phyloP scores from a whole-genome alignment of 1,284 basidiomycete genomes.

The Afroboletus lepidellus region DNA sequence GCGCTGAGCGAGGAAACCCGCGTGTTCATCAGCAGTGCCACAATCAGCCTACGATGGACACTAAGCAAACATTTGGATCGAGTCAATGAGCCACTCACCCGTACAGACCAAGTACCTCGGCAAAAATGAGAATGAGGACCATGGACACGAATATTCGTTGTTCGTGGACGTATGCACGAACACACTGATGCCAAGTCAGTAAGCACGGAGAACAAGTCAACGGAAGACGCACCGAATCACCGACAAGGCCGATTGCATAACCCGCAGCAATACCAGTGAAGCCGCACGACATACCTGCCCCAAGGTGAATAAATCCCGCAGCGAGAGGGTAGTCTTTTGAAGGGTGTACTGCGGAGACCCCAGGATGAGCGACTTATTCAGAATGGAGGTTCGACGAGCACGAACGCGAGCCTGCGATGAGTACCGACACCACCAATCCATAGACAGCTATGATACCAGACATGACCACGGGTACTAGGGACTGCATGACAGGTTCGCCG shows the following conservation, averaged over 20 bases:
- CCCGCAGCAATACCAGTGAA: constrained; percentile 94
- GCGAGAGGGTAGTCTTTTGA: constrained; percentile 70
- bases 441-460: constrained; percentile 76
- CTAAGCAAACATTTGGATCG: background rate
- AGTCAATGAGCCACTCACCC: constrained; percentile 48
- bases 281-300: constrained; percentile 90
- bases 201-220: background rate
- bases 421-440: constrained; percentile 66
- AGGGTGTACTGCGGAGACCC: constrained; percentile 53
- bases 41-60: constrained; percentile 60
- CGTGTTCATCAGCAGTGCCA: constrained; percentile 87
- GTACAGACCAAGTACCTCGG: constrained; percentile 90
- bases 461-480: constrained; percentile 54
- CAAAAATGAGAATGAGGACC: constrained; percentile 92
- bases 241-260: constrained; percentile 95
- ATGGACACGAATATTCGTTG: constrained; percentile 88
- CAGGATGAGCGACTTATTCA: constrained; percentile 5
- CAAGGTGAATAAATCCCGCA: constrained; percentile 91
- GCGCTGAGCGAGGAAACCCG: constrained; percentile 41
- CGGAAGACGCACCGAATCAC: constrained; percentile 78
- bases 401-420: constrained; percentile 63
- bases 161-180: constrained; percentile 79
- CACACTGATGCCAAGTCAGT: constrained; percentile 45
- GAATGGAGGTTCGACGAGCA: constrained; percentile 15
- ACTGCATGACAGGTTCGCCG: constrained; percentile 17